A percentile compares a stretch with the other conserved stretches of the same genome.
phyloP scores from a whole-genome alignment of 163 green algal genomes.

The Scenedesmus sp. region DNA sequence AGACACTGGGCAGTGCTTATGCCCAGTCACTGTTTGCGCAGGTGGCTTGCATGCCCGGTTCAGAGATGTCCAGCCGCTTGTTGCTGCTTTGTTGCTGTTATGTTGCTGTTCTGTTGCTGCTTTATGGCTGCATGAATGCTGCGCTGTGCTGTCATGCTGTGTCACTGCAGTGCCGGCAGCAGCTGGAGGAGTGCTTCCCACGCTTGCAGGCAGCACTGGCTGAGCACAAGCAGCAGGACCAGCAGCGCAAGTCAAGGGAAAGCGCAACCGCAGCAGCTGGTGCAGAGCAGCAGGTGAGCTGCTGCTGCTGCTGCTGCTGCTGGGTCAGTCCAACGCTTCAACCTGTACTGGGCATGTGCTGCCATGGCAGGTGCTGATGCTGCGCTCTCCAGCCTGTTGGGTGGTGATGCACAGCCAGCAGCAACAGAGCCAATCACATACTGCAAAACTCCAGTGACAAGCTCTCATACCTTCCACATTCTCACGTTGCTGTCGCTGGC shows the following conservation, averaged over 20 bases:
- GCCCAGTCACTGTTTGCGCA: too few species aligned
- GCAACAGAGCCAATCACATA: too few species aligned
- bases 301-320: neutral
- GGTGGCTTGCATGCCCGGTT: neutral
- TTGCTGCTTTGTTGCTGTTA: neutral
- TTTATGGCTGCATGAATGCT: neutral
- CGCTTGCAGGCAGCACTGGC: slow-evolving; percentile 31
- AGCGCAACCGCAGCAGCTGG: slow-evolving; percentile 23
- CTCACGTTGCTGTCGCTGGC: too few species aligned
- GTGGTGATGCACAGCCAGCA: too few species aligned
- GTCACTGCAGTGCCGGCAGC: slow-evolving; percentile 29
- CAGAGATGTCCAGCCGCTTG: neutral
- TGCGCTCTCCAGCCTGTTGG: neutral
- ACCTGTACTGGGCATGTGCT: neutral
- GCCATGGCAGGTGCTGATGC: neutral
- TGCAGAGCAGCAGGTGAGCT: slow-evolving; percentile 41
- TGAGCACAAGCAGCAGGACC: slow-evolving; percentile 28
- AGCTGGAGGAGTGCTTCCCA: slow-evolving; percentile 15
- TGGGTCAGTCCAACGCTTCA: neutral
- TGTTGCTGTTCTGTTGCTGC: neutral
- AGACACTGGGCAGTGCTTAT: too few species aligned
- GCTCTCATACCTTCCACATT: too few species aligned
- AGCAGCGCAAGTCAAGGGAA: neutral
- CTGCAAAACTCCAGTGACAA: too few species aligned
- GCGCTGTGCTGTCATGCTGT: too few species aligned